Conservation (phyloP, 441 rosid genomes). For the Adansonia rubrostipa region DNA sequence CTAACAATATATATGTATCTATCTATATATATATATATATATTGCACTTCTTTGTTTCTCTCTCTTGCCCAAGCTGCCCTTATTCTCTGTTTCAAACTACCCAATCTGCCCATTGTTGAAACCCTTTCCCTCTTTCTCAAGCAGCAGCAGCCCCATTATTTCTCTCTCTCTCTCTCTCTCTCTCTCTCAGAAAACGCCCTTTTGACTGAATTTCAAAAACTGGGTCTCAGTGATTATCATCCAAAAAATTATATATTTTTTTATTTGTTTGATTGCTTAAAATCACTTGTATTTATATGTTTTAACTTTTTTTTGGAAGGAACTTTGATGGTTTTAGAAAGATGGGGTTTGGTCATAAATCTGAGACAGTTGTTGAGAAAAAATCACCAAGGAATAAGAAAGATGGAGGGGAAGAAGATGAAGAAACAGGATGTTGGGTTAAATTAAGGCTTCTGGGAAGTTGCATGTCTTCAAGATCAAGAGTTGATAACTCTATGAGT, state of each 20-base stretch:
- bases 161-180: slow-evolving; percentile 24
- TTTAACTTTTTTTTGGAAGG: slow-evolving; percentile 19
- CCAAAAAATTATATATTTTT: slow-evolving; percentile 20
- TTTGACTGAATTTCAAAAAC: slow-evolving; percentile 54
- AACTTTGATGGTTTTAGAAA: slow-evolving; percentile 31
- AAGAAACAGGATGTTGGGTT: slow-evolving; percentile 74
- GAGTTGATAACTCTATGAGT: slow-evolving; percentile 82
- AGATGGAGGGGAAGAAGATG: slow-evolving; percentile 45
- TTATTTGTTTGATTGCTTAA: slow-evolving; percentile 25
- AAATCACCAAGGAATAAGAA: slow-evolving; percentile 50
- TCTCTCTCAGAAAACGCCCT: slow-evolving; percentile 33
- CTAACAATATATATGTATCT: background rate
- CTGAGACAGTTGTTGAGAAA: slow-evolving; percentile 50
- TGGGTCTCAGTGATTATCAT: slow-evolving; percentile 42
- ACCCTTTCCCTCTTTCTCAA: slow-evolving; percentile 62
- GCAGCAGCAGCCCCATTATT: slow-evolving; percentile 33
- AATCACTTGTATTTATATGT: slow-evolving; percentile 16
- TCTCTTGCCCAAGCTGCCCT: slow-evolving; percentile 53
- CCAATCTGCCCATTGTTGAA: slow-evolving; percentile 50
- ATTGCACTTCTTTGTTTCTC: slow-evolving; percentile 32
- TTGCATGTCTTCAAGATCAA: slow-evolving; percentile 94
- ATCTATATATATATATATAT: too few relatives aligned
- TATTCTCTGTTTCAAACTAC: slow-evolving; percentile 46
- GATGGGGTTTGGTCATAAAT: slow-evolving; percentile 58
- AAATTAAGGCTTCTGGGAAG: slow-evolving; percentile 60